Percentiles rank a stretch among this genome's conserved stretches.
Conservation (phyloP, 495 filamentous ascomycete genomes). For the Penicillium cosmopolitanum region DNA sequence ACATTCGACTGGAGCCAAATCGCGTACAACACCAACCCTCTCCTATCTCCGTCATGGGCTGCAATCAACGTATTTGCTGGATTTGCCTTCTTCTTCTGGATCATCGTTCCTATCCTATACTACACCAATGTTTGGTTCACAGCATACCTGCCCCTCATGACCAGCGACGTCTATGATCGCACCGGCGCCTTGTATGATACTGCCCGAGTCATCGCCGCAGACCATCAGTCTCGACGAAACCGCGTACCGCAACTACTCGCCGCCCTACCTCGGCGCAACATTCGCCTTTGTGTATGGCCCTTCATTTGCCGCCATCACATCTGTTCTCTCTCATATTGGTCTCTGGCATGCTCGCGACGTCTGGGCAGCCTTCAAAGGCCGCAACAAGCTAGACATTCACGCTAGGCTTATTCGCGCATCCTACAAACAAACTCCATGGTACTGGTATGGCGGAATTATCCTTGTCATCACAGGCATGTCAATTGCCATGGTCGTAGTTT, state of each 20-base stretch:
- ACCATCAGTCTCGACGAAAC: conserved; percentile 72
- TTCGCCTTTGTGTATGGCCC: conserved; percentile 82
- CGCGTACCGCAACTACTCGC: conserved; percentile 78
- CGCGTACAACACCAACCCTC: conserved; percentile 43
- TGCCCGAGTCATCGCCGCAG: conserved; percentile 67
- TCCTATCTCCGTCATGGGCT: conserved; percentile 41
- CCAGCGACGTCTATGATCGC: conserved; percentile 72
- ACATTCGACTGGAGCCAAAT: conserved; percentile 77
- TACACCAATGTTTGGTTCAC: conserved; percentile 46
- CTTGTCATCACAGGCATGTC: conserved; percentile 73
- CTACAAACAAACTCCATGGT: conserved; percentile 76
- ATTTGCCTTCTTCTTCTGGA: conserved; percentile 39
- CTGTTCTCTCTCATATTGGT: conserved; percentile 63
- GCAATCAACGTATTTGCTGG: conserved; percentile 61
- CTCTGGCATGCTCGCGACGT: conserved; percentile 62
- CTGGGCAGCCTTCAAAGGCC: conserved; percentile 48
- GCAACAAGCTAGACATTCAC: conserved; percentile 61
- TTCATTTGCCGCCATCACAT: conserved; percentile 78
- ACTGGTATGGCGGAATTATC: conserved; percentile 78
- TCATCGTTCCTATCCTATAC: conserved; percentile 39
- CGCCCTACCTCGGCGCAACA: conserved; percentile 79
- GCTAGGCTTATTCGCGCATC: conserved; percentile 71
- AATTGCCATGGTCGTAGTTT: conserved; percentile 81
- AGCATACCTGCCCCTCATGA: conserved; percentile 44
- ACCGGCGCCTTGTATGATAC: conserved; percentile 80